Conservation (phyloP, 2,329 filamentous ascomycete genomes). For the Ploettnerulaceae sp. region DNA sequence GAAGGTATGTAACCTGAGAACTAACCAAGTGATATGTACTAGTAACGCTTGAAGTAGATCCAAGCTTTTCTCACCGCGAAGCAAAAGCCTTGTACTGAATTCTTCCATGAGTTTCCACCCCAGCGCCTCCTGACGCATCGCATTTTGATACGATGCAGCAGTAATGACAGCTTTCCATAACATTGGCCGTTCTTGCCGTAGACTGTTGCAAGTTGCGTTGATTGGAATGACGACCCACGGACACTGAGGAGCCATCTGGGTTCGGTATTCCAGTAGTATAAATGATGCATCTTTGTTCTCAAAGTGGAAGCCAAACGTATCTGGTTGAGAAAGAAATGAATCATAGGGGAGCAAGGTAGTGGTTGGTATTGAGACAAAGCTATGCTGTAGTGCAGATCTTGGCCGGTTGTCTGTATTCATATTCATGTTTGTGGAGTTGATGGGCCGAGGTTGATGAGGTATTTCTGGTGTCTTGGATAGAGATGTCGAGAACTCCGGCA, state of each 20-base stretch:
- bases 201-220: constrained; percentile 6
- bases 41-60: constrained; percentile 31
- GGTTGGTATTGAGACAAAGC: too few species aligned
- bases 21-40: constrained; percentile 28
- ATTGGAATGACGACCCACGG: constrained; percentile 19
- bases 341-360: not conserved
- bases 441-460: not conserved
- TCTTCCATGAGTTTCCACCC: constrained; percentile 17
- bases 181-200: constrained; percentile 15
- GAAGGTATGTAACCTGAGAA: not conserved
- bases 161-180: constrained; percentile 17
- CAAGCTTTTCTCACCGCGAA: constrained; percentile 26
- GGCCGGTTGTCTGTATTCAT: not conserved
- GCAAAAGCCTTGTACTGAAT: constrained; percentile 11
- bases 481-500: not conserved
- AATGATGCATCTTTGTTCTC: constrained; percentile 4
- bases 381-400: not conserved
- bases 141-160: constrained; percentile 12
- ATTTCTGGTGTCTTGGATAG: not conserved
- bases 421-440: not conserved
- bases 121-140: constrained; percentile 8
- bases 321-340: too few species aligned
- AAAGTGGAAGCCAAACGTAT: not conserved
- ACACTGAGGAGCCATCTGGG: constrained; percentile 8
- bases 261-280: constrained; percentile 14